phyloP scores from a whole-genome alignment of 164 flowering plant genomes.

The Berberis thunbergii region DNA sequence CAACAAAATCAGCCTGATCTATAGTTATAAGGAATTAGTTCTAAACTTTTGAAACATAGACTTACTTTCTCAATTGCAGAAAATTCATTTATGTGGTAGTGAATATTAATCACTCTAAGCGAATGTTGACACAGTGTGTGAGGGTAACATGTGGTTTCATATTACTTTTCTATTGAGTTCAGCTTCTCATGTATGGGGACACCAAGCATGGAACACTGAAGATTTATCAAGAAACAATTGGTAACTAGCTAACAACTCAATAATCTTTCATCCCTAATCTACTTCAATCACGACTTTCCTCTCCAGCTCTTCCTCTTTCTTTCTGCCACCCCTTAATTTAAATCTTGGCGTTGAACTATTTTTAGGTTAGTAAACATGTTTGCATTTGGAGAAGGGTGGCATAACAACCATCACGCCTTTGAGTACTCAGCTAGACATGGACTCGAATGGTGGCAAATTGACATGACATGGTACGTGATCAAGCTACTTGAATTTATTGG shows the following conservation, averaged over 20 bases:
- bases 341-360: neutral
- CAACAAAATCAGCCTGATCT: no score
- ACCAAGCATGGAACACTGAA: constrained; percentile 4
- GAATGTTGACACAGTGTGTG: neutral
- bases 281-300: neutral
- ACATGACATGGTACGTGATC: neutral
- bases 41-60: no score
- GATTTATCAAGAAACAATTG: constrained; percentile 1
- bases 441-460: neutral
- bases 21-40: no score
- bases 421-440: constrained; percentile 2
- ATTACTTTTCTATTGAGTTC: neutral
- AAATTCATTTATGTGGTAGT: neutral
- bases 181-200: neutral
- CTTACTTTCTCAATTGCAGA: neutral
- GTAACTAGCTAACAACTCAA: neutral
- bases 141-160: neutral
- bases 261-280: neutral
- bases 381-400: constrained; percentile 1
- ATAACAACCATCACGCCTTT: constrained; percentile 3
- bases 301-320: neutral
- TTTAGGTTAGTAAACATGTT: neutral
- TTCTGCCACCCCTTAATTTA: neutral
- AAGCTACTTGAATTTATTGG: neutral
- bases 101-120: no score